Evolutionary conservation across 108 stramenopile species (phyloP).

Genomic region (Skeletonema marinoi): DNA sequence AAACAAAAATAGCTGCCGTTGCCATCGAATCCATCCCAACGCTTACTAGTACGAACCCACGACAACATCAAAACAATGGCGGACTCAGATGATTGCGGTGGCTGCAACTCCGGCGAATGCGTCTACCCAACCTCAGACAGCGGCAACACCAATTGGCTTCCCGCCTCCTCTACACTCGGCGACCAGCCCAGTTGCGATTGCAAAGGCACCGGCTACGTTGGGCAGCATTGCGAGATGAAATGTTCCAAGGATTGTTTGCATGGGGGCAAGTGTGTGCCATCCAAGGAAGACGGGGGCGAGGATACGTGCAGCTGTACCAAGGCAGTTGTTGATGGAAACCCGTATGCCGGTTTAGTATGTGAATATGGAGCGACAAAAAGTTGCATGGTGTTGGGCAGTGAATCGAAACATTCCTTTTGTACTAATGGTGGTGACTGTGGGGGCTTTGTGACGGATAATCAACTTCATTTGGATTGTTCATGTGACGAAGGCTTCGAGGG

Average conservation of each 20-base stretch:
- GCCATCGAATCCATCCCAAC: too few species aligned
- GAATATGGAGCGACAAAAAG: slow-evolving; percentile 50
- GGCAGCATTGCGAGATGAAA: slow-evolving; percentile 34
- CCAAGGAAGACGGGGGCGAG: neutral
- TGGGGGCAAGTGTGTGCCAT: slow-evolving; percentile 36
- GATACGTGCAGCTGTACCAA: slow-evolving; percentile 41
- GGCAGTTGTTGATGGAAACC: slow-evolving; percentile 49
- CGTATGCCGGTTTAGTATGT: slow-evolving; percentile 48
- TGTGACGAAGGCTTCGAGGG: slow-evolving; percentile 37
- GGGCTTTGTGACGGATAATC: slow-evolving; percentile 31
- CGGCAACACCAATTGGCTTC: neutral
- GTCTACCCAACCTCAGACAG: slow-evolving; percentile 4
- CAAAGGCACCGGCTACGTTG: slow-evolving; percentile 27
- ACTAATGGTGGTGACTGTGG: slow-evolving; percentile 62
- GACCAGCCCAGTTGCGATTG: slow-evolving; percentile 35
- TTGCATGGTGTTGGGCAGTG: slow-evolving; percentile 46
- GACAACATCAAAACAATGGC: too few species aligned
- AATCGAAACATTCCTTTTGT: slow-evolving; percentile 60
- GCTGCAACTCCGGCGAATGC: slow-evolving; percentile 36
- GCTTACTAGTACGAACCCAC: too few species aligned
- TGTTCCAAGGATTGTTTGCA: slow-evolving; percentile 24
- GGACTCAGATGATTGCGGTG: slow-evolving; percentile 38
- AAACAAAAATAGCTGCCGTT: too few species aligned
- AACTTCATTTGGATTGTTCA: slow-evolving; percentile 34
- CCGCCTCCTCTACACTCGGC: slow-evolving; percentile 17